Percentiles rank a stretch among this genome's conserved stretches.
Conservation (phyloP, 2,329 filamentous ascomycete genomes). For the Xylariaceae sp. region DNA sequence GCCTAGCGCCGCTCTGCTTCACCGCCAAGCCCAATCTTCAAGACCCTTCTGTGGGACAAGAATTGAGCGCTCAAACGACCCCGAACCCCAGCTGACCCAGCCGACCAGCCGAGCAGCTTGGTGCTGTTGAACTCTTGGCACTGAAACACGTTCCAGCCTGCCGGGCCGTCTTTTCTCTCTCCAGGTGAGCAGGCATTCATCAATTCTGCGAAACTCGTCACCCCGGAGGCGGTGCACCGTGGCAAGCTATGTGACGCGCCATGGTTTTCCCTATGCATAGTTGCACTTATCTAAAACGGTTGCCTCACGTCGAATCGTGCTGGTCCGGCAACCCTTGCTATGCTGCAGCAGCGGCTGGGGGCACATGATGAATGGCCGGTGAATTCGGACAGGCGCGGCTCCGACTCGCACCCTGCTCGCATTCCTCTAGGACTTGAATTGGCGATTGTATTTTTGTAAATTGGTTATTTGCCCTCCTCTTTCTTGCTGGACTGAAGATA, state of each 20-base stretch:
- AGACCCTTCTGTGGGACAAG: constrained; percentile 1
- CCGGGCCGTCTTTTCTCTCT: constrained; percentile 16
- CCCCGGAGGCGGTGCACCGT: constrained; percentile 27
- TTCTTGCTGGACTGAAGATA: background rate
- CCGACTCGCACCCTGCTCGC: constrained; percentile 7
- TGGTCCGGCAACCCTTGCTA: constrained; percentile 10
- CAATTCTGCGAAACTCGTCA: constrained; percentile 32
- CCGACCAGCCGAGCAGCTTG: background rate
- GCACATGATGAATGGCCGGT: constrained; percentile 8
- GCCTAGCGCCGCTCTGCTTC: constrained; percentile 17
- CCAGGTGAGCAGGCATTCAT: constrained; percentile 35
- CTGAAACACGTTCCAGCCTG: constrained; percentile 19
- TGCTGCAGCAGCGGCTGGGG: constrained; percentile 7
- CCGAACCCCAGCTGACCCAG: constrained; percentile 6
- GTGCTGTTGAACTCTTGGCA: constrained; percentile 27
- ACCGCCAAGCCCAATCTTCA: constrained; percentile 20
- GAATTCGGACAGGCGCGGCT: constrained; percentile 20
- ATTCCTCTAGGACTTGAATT: constrained; percentile 1
- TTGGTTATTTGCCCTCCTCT: background rate
- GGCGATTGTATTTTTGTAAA: too few relatives aligned
- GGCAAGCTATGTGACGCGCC: constrained; percentile 16
- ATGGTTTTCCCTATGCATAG: constrained; percentile 7
- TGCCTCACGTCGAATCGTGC: constrained; percentile 18
- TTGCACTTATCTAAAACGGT: constrained; percentile 20
- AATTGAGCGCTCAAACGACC: constrained; percentile 15